Conservation (phyloP, 2,329 filamentous ascomycete species). For the Fusarium buharicum region DNA sequence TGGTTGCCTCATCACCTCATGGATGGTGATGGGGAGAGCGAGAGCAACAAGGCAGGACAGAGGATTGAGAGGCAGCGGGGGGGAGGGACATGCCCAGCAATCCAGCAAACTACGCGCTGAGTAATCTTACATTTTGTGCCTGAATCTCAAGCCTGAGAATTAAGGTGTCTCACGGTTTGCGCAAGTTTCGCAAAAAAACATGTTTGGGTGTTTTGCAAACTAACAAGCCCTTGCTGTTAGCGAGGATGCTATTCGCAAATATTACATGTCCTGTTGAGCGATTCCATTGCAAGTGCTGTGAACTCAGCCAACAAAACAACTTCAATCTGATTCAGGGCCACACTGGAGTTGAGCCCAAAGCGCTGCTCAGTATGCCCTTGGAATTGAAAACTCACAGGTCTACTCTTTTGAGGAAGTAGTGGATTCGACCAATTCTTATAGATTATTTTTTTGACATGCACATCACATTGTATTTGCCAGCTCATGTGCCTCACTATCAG, state of each 20-base stretch:
- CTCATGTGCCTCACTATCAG: not conserved
- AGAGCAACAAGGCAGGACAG: no score
- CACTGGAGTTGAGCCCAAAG: not conserved
- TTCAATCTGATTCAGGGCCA: not conserved
- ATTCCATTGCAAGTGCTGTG: no score
- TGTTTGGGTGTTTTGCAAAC: not conserved
- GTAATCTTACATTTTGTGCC: conserved; percentile 13
- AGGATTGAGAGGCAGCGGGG: no score
- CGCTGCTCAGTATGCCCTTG: no score
- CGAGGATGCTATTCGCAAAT: not conserved
- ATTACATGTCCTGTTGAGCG: no score
- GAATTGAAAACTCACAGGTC: no score
- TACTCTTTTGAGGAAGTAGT: no score
- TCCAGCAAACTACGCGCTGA: conserved; percentile 2
- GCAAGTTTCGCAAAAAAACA: not conserved
- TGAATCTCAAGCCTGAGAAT: conserved; percentile 18
- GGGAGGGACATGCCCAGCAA: no score
- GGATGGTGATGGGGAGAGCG: no score
- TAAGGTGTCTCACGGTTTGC: conserved; percentile 15
- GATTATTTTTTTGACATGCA: not conserved
- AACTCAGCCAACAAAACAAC: no score
- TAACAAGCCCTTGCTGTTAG: not conserved
- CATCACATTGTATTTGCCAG: not conserved
- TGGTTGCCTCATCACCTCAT: not conserved
- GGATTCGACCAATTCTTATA: no score